phyloP scores from a whole-genome alignment of 768 basidiomycete species.

The Macrolepiota dolichaula region DNA sequence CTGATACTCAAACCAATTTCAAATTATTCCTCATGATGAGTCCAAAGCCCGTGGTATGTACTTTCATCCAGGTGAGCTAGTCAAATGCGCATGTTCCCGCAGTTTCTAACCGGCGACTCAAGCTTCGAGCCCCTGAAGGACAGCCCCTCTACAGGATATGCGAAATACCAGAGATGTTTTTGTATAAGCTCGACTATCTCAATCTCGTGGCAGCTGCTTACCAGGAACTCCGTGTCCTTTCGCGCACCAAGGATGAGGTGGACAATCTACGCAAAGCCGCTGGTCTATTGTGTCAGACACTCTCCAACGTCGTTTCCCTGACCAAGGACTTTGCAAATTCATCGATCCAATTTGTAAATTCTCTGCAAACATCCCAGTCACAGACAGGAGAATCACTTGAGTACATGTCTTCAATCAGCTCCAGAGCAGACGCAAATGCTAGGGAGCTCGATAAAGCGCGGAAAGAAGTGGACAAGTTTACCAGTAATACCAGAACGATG shows the following conservation, averaged over 20 bases:
- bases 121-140: not conserved
- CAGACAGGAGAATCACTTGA: not conserved
- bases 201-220: not conserved
- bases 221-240: not conserved
- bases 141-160: not conserved
- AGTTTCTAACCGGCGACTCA: not conserved
- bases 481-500: not conserved
- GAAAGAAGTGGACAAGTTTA: not conserved
- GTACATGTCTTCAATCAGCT: not conserved
- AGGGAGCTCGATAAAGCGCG: not conserved
- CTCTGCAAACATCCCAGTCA: not conserved
- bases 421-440: not conserved
- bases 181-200: not conserved
- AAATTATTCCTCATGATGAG: not conserved
- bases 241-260: not conserved
- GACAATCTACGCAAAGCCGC: not conserved
- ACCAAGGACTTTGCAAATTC: not conserved
- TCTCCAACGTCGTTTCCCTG: not conserved
- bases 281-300: not conserved
- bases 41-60: not conserved
- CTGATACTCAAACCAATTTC: not conserved
- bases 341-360: not conserved
- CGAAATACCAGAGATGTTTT: not conserved
- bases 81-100: not conserved
- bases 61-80: not conserved